A percentile compares a stretch with the other conserved stretches of the same genome.
Evolutionary conservation across 305 asterid genomes (phyloP).

Genomic region (Petunia hybrid): DNA sequence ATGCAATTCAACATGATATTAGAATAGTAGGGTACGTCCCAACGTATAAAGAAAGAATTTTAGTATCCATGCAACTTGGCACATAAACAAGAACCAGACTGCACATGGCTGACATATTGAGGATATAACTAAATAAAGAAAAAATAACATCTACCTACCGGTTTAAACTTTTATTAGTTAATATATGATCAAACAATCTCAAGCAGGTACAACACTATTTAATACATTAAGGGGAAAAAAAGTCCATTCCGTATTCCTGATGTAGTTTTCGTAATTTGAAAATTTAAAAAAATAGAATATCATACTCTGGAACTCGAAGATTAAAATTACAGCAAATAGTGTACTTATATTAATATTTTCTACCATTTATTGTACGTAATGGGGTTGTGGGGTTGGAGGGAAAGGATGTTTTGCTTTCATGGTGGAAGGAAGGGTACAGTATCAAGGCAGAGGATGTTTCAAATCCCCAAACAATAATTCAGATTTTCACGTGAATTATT

Average conservation of each 20-base stretch:
- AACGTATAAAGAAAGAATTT: too few relatives aligned
- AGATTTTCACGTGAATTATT: constrained; percentile 33
- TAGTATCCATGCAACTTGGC: too few relatives aligned
- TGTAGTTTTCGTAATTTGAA: neutral
- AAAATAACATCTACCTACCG: too few relatives aligned
- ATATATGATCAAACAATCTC: too few relatives aligned
- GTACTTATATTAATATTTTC: neutral
- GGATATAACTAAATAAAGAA: too few relatives aligned
- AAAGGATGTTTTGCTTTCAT: constrained; percentile 16
- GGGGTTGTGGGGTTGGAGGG: neutral
- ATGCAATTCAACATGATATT: too few relatives aligned
- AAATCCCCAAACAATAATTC: constrained; percentile 33
- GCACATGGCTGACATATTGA: too few relatives aligned
- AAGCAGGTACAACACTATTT: neutral
- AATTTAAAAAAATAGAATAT: neutral
- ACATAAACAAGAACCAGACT: too few relatives aligned
- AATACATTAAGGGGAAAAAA: neutral
- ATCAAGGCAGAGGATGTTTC: constrained; percentile 31
- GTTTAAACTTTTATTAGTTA: too few relatives aligned
- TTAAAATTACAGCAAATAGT: neutral
- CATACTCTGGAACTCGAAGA: neutral
- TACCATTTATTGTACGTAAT: neutral
- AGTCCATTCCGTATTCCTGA: neutral
- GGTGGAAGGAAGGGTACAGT: constrained; percentile 12
- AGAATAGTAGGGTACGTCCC: too few relatives aligned